Percentiles rank a stretch among this genome's conserved stretches.
These are phyloP conservation scores for Lagerstroemia speciosa DNA, from an alignment of 345 rosid genomes.

Conservation along the genomic window DNA sequence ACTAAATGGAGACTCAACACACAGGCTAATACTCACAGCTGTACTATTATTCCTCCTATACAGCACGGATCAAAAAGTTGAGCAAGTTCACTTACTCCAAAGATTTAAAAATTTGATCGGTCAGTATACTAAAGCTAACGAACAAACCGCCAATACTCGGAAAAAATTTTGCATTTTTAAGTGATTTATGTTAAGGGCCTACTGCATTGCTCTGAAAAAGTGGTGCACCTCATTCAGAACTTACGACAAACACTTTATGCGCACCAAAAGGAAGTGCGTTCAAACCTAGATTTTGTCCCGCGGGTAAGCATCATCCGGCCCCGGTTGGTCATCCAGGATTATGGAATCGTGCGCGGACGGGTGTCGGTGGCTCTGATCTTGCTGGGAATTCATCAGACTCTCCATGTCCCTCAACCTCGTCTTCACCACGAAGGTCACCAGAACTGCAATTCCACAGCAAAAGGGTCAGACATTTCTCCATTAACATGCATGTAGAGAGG, in stretches of 20 bases:
- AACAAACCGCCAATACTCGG: not conserved
- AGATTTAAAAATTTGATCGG: not conserved
- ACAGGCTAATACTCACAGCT: not conserved
- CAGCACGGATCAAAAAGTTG: not conserved
- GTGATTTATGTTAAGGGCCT: not conserved
- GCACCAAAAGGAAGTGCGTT: not conserved
- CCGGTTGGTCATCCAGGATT: not conserved
- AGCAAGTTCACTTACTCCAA: not conserved
- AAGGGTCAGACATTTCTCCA: not conserved
- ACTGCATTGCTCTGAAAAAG: not conserved
- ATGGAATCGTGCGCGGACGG: slow-evolving; percentile 7
- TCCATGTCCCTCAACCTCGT: slow-evolving; percentile 66
- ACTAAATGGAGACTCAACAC: not conserved
- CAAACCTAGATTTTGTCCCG: not conserved
- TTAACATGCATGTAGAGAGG: not conserved
- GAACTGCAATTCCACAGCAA: slow-evolving; percentile 28
- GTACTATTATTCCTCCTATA: not conserved
- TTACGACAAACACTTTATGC: slow-evolving; percentile 9
- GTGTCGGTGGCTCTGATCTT: slow-evolving; percentile 17
- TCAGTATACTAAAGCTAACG: not conserved
- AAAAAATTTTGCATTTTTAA: not conserved
- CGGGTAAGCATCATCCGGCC: not conserved
- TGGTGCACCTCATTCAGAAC: slow-evolving; percentile 2
- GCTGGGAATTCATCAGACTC: slow-evolving; percentile 30
- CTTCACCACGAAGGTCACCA: slow-evolving; percentile 64